These are phyloP conservation scores for Solanum sejunctum DNA, from an alignment of 257 asterid species.

Conservation along the genomic window DNA sequence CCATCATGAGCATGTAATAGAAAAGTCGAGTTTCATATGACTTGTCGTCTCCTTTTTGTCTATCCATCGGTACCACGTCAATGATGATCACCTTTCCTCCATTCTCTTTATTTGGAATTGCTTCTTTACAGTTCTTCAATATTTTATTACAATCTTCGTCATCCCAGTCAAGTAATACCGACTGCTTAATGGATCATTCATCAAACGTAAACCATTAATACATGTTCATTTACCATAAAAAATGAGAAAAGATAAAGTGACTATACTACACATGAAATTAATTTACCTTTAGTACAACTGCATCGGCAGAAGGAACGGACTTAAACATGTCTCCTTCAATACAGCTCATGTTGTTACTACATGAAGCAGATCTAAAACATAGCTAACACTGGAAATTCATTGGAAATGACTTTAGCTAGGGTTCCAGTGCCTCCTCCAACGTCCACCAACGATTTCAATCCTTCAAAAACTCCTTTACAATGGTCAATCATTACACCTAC, in stretches of 20 bases:
- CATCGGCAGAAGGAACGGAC: conserved; percentile 13
- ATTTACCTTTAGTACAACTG: conserved; percentile 3
- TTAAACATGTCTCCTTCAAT: conserved; percentile 7
- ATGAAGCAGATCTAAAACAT: conserved; percentile 2
- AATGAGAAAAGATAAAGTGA: too few relatives aligned
- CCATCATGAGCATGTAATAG: neutral
- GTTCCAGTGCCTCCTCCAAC: neutral
- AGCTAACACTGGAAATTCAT: neutral
- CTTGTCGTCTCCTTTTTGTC: neutral
- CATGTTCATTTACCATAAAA: too few relatives aligned
- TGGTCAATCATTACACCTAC: neutral
- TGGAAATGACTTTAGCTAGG: neutral
- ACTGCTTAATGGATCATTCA: neutral
- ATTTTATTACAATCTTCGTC: neutral
- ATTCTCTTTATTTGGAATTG: conserved; percentile 3
- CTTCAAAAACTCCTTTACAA: conserved; percentile 3
- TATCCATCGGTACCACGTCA: neutral
- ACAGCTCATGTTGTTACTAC: neutral
- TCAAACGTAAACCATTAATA: neutral
- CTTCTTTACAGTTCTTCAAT: conserved; percentile 6
- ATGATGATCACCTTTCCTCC: conserved; percentile 9
- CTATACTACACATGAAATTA: too few relatives aligned
- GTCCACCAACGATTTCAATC: neutral
- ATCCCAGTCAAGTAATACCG: neutral
- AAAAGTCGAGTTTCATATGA: neutral